Conservation (phyloP, 140 eudicot genomes). For the Oenanthe javanica region DNA sequence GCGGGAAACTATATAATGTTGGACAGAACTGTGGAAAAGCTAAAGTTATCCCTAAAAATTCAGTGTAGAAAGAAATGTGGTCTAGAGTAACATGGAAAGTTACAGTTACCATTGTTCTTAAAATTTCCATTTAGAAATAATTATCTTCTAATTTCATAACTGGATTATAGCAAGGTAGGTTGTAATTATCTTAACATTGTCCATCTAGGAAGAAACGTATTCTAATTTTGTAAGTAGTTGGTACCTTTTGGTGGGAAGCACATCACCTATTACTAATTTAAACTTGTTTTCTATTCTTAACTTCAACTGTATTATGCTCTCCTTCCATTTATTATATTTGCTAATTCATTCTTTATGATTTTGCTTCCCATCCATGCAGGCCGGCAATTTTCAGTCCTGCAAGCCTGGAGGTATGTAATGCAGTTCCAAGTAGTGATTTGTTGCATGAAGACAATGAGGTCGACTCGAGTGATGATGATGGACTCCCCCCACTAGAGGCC, state of each 20-base stretch:
- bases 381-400: slow-evolving; percentile 27
- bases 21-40: background rate
- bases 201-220: too few species aligned
- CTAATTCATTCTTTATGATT: background rate
- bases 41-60: too few species aligned
- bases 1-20: background rate
- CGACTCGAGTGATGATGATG: slow-evolving; percentile 49
- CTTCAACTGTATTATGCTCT: background rate
- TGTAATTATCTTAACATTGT: too few species aligned
- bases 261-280: background rate
- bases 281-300: background rate
- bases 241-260: background rate
- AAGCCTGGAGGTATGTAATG: background rate
- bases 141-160: too few species aligned
- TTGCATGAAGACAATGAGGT: background rate
- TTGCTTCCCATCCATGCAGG: slow-evolving; percentile 37
- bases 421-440: background rate
- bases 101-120: too few species aligned
- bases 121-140: too few species aligned
- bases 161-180: too few species aligned
- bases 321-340: background rate
- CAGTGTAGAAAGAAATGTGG: too few species aligned
- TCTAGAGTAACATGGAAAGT: too few species aligned
- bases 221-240: background rate
- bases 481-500: slow-evolving; percentile 68